Base-by-base conservation (phyloP, 345 rosid species). In the Gossypioides kirkii region DNA sequence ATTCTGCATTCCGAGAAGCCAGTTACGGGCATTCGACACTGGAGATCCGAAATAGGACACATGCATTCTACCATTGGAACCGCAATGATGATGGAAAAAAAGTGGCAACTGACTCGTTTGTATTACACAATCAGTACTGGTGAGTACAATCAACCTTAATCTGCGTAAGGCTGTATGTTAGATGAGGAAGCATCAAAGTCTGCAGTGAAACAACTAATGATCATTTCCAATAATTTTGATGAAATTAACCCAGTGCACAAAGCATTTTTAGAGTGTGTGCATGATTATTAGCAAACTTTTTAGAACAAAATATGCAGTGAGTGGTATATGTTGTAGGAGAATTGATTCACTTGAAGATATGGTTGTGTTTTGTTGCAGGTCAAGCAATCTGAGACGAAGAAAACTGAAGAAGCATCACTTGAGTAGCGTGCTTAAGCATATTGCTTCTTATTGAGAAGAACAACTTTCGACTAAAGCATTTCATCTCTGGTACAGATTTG, bases 1-100 rank as follows among this genome's bases (percentile, higher is more conserved):
- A 92, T 77, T 95, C 99, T 61, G 98, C 97, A 72, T 95, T 93
- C 74, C 78, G 98, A 71, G 99, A 95, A 90, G 93, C 98, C 80
- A 91, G 97, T 79, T 91, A 91, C 71, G 99, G 97, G 8, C 98
- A 93, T 75, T 90, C 98, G 20, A 92, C 92, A 2, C 67, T 93
- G 72, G 96, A 95, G 70, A 91, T 95, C 64, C 85, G 71, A 77
- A 95, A 95, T 76, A 85, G 93, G 82, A 91, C 97, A 12, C 98
- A 91, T 74, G 98, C 98, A 52, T 10, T 91, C 63, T 95, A 92
- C 83, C 94, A 88, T 68, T 92, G 97, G 99, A 91, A 92, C 81
- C 90, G 97, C 46, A 92, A 95, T 49, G 98, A 95, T 61, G 90
- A 91, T 61, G 99, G 97, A 69, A 89, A 89, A 72, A 88, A 87